Evolutionary conservation across 345 rosid species (phyloP).

Genomic region (Orychophragmus violaceus): DNA sequence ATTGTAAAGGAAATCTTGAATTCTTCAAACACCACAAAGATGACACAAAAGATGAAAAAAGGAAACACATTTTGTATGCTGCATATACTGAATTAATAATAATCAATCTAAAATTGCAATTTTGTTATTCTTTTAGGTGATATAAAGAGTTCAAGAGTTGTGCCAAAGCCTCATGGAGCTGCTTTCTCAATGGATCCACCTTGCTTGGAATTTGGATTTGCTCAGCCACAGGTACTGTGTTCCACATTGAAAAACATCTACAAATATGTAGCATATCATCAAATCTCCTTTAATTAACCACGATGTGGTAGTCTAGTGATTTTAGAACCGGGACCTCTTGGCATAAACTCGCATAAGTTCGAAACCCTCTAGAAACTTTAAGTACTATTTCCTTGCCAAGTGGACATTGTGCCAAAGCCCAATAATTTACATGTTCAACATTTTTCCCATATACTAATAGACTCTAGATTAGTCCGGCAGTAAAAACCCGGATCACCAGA

Average conservation of each 20-base stretch:
- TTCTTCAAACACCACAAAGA: not conserved
- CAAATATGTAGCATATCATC: not conserved
- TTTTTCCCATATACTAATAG: no score
- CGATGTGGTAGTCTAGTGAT: no score
- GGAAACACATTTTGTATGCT: not conserved
- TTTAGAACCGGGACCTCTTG: no score
- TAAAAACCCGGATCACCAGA: no score
- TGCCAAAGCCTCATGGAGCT: conserved; percentile 44
- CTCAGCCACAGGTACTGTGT: conserved; percentile 57
- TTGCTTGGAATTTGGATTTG: conserved; percentile 58
- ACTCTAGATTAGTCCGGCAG: no score
- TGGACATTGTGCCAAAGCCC: no score
- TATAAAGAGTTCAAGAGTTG: conserved; percentile 44
- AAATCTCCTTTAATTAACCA: not conserved
- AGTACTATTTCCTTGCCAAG: no score
- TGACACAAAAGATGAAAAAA: no score
- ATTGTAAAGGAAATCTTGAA: no score
- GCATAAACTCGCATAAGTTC: no score
- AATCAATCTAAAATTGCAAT: not conserved
- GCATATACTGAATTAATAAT: not conserved
- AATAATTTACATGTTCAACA: no score
- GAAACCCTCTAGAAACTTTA: no score
- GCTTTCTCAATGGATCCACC: conserved; percentile 45
- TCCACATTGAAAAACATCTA: not conserved
- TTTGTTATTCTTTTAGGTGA: conserved; percentile 42